Percentiles rank a stretch among this genome's conserved stretches.
Conservation (phyloP, 805 yeast genomes). For the Scheffersomyces coipomensis region DNA sequence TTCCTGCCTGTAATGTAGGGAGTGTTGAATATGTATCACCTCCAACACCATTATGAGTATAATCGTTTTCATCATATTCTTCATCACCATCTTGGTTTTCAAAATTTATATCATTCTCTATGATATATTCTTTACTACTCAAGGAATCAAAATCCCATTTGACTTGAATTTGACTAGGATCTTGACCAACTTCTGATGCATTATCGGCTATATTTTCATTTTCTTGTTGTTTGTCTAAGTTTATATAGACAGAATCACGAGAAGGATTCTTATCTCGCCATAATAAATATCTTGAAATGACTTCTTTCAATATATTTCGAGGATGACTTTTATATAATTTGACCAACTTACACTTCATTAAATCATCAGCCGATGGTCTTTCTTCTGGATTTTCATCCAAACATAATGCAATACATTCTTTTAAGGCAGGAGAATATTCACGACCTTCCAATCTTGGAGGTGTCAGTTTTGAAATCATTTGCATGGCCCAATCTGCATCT, state of each 20-base stretch:
- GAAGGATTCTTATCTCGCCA: constrained; percentile 67
- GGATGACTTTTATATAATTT: constrained; percentile 59
- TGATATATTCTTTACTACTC: constrained; percentile 68
- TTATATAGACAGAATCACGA: constrained; percentile 46
- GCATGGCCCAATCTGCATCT: constrained; percentile 94
- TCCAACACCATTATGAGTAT: constrained; percentile 2
- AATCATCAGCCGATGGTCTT: constrained; percentile 83
- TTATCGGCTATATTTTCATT: constrained; percentile 10
- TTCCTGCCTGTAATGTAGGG: constrained; percentile 19
- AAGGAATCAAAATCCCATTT: constrained; percentile 91
- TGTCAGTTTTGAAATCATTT: constrained; percentile 84
- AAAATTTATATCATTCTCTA: constrained; percentile 63
- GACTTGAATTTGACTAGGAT: constrained; percentile 37
- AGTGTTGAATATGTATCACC: constrained; percentile 25
- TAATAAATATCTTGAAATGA: constrained; percentile 67
- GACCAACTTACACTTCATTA: constrained; percentile 72
- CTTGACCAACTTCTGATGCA: constrained; percentile 5
- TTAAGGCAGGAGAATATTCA: constrained; percentile 69
- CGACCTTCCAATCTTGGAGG: constrained; percentile 95
- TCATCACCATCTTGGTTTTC: constrained; percentile 26
- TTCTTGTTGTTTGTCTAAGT: constrained; percentile 21
- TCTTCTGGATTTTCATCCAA: constrained; percentile 91
- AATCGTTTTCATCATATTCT: constrained; percentile 19
- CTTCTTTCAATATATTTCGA: constrained; percentile 63
- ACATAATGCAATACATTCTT: constrained; percentile 88